Evolutionary conservation across 305 asterid species (phyloP).

Genomic region (Fraxinus greggii): DNA sequence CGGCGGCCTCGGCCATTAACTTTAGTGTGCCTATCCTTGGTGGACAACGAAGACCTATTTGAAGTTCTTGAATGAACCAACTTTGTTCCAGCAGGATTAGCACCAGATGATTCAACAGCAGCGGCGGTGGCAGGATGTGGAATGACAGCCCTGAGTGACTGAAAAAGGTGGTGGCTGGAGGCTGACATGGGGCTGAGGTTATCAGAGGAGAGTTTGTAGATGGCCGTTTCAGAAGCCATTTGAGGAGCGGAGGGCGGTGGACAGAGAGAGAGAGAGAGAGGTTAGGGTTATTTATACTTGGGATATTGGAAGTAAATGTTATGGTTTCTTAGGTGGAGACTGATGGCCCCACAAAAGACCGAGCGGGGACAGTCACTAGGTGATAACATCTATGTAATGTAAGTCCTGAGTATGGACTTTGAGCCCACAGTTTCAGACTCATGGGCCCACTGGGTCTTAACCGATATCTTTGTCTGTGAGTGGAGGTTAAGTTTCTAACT

Average conservation of each 20-base stretch:
- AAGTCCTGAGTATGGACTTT: neutral
- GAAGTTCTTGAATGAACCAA: neutral
- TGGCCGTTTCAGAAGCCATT: neutral
- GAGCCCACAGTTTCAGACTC: neutral
- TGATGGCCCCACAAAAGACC: neutral
- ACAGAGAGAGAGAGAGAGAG: neutral
- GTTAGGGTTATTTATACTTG: neutral
- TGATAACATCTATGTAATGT: neutral
- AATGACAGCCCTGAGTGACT: neutral
- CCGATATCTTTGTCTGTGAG: neutral
- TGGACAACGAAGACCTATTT: neutral
- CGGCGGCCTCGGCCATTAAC: slow-evolving; percentile 76
- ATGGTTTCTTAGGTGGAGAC: neutral
- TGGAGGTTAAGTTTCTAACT: too few relatives aligned
- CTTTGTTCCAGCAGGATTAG: neutral
- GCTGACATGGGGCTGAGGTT: neutral
- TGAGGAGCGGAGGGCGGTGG: neutral
- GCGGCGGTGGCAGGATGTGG: neutral
- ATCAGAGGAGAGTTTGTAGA: neutral
- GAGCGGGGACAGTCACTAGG: neutral
- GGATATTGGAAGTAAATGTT: neutral
- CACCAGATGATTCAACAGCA: neutral
- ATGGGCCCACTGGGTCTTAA: neutral
- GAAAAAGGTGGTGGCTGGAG: neutral
- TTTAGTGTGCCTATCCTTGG: slow-evolving; percentile 63